Base-by-base conservation (phyloP, 108 stramenopile species). In the Skeletonema menzelii region DNA sequence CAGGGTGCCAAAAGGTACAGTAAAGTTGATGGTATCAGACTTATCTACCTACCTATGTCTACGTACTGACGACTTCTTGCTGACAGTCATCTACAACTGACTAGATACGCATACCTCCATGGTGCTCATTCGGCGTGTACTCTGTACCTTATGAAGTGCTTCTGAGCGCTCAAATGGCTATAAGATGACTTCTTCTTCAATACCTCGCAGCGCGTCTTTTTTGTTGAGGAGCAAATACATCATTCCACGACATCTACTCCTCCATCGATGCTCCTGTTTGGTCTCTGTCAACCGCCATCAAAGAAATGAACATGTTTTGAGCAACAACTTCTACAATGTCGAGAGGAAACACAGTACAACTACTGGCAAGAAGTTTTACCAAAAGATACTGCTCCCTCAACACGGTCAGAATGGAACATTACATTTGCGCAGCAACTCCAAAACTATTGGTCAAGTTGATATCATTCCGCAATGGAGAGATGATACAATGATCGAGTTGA, bases 341-440 rank as follows among this genome's bases (percentile, higher is more conserved):
- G 24, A 24, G 1, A 53, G 49, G 49, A 53, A 15, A 22, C 8
- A n/a, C 11, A 53, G 49, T 7, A 53, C 49, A 20, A 8, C 49
- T 22, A 22, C 20, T 53, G 6, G 49, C 49, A 22, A 22, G 6
- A 22, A 22, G 22, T 22, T 20, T 20, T 7, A 22, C 49, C 19
- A 53, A 7, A 53, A 60, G 24, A 19, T 79, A 13, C 40, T 61
- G 1, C 46, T 79, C 1, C 77, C 77, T 24, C 28, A 56, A 30
- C 72, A 68, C 15, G 73, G 77, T 28, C 77, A 79, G 31, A 75
- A 75, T 40, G 71, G 71, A 44, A 79, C 77, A 20, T 44, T 79
- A 5, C 17, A 38, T 2, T 66, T 79, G 27, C 77, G 68, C 55
- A 67, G 77, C 22, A 35, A 35, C 5, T 59, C 59, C 7, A 59